phyloP scores from a whole-genome alignment of 768 basidiomycete species.

The Calocera viscosa region DNA sequence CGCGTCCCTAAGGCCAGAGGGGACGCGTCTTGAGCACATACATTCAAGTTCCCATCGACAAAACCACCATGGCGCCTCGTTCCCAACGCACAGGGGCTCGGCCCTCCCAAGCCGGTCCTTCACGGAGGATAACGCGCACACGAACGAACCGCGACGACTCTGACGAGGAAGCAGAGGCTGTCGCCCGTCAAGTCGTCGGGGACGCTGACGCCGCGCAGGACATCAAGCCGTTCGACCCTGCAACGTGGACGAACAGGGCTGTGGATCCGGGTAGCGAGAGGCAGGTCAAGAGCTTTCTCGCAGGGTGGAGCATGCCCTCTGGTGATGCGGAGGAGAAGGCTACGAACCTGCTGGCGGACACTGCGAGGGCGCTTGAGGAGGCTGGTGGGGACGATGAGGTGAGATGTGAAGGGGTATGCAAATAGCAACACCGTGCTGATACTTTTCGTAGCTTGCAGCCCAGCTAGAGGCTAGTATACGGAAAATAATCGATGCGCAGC shows the following conservation, averaged over 20 bases:
- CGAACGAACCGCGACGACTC: not conserved
- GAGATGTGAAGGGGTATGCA: not conserved
- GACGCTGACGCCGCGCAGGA: conserved; percentile 32
- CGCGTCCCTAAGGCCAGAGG: too few species aligned
- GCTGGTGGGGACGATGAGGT: conserved; percentile 1
- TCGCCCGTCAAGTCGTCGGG: conserved; percentile 6
- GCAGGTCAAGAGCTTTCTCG: conserved; percentile 44
- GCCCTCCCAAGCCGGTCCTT: not conserved
- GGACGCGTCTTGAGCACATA: not conserved
- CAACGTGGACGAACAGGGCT: conserved; percentile 54
- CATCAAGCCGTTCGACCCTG: conserved; percentile 39
- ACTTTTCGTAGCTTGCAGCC: not conserved
- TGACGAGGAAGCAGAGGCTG: not conserved
- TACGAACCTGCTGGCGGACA: conserved; percentile 31
- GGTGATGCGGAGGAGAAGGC: conserved; percentile 40
- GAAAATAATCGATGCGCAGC: conserved; percentile 51
- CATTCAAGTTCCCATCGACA: not conserved
- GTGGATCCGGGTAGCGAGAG: conserved; percentile 40
- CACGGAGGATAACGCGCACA: not conserved
- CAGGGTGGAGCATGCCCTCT: conserved; percentile 42
- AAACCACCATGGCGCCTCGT: not conserved
- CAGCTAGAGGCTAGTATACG: conserved; percentile 57
- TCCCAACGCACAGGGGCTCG: not conserved
- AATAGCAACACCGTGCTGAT: not conserved
- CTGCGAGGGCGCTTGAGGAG: not conserved